Base-by-base conservation (phyloP, 2,329 filamentous ascomycete genomes). In the Pseudopyricularia cyperi region DNA sequence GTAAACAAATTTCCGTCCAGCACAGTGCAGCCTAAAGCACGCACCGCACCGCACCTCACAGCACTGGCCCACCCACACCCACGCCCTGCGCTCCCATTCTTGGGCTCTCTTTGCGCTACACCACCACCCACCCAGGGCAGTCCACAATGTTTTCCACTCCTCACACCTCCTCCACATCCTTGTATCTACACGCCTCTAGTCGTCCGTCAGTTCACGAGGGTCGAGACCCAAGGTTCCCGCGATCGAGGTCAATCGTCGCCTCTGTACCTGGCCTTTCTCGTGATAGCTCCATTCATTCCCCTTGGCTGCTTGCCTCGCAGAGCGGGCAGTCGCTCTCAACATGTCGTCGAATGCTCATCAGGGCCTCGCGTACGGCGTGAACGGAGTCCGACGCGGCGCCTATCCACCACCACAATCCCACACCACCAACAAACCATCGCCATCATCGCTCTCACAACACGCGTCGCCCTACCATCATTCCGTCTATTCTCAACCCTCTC, bases 381-480 rank as follows among this genome's bases (percentile, higher is more conserved):
- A 64, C 59, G 64, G 66, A 62, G 59, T 77, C 55, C 68, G 76
- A 64, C 74, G 76, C 54, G 66, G 37, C 37, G 37, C 63, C 56
- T 76, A 71, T 57, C 68, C 68, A 60, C 67, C 71, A 52, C 66
- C 70, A 34, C 74, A 76, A 59, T 67, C 72, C 54, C 72, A 70
- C 57, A 72, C 73, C 58, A 68, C 71, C 57, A 77, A 73, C 61
- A 79, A 80, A 62, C 73, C 75, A 55, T 76, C 76, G 28, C 73
- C 76, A 37, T 72, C 73, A 22, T 70, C 70, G 30, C 62, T 75
- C 15, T 34, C 32, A 56, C 75, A 77, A 56, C 70, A 75, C 59
- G 72, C 74, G 54, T 72, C 76, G 54, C 72, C 76, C 2, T 80
- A 80, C 60, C 75, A 77, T 62, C 61, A 71, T 51, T 72, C 75